Base-by-base conservation (phyloP, 257 asterid species). In the Solanum pinnatisectum region DNA sequence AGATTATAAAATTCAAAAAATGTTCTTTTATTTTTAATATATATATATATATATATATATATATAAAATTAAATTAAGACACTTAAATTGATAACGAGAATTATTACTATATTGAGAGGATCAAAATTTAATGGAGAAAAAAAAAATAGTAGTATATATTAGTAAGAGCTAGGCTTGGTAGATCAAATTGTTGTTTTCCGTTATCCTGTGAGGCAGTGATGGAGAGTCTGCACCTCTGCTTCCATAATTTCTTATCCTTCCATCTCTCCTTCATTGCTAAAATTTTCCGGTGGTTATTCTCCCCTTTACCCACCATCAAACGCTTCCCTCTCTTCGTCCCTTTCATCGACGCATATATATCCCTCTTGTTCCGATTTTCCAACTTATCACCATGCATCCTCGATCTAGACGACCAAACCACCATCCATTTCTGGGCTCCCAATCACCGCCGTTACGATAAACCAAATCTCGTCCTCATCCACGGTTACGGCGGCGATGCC, bases 401-500 rank as follows among this genome's bases (percentile, higher is more conserved):
- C 86, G 92, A 91, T 86, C 60, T 93, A 46, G 95, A 94, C 90
- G 92, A 92, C 23, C 93, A 89, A 33, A 93, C 98, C 88, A 90
- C 95, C 93, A 83, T 94, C 90, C 94, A 93, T 46, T 93, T 94
- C 90, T 92, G 96, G 95, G 92, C 89, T 0, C 95, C 94, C 23
- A 88, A 86, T 23, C 94, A 89, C 67, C 94, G 93, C 16, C 83
- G 76, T 33, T 89, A 90, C 65, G 77, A 90, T 68, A 94, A 92
- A 88, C 96, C 96, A n/a, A 94, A 94, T 84, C 91, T 94, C 59
- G 33, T 94, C 35, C 84, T 94, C 88, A 81, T 94, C 91, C 98
- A 94, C 86, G 96, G 98, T 11, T 94, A 90, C 87, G 98, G 98
- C 1, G 96, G 89, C 16, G 92, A 93, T 83, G 90, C 96, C 23